phyloP scores from a whole-genome alignment of 345 rosid species.

The Xanthoceras sorbifolium region DNA sequence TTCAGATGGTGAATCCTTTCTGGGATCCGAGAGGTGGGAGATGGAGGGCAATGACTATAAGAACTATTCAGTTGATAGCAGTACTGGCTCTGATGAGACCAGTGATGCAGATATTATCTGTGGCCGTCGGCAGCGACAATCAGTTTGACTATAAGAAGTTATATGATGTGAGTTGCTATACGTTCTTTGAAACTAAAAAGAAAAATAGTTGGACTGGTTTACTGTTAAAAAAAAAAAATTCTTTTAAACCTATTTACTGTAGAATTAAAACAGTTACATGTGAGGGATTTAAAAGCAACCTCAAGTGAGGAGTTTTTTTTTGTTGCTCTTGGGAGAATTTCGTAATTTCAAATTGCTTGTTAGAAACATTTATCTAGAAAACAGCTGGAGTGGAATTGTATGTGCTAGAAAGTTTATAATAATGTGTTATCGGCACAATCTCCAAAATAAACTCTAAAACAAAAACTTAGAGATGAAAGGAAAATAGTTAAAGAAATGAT shows the following conservation, averaged over 20 bases:
- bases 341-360: conserved; percentile 2
- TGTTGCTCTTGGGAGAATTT: background rate
- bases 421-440: background rate
- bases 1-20: conserved; percentile 58
- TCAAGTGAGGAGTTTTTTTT: conserved; percentile 2
- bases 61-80: conserved; percentile 42
- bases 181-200: background rate
- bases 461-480: background rate
- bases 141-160: conserved; percentile 86
- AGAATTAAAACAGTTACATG: background rate
- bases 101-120: conserved; percentile 60
- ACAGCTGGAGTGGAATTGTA: background rate
- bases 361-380: background rate
- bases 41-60: conserved; percentile 25
- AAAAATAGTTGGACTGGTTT: background rate
- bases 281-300: background rate
- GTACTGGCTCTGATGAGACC: conserved; percentile 53
- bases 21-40: conserved; percentile 49
- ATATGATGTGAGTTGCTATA: conserved; percentile 66
- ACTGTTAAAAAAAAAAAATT: too few species aligned
- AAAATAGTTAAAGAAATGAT: background rate
- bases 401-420: background rate
- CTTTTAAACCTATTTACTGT: too few species aligned
- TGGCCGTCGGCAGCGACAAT: conserved; percentile 79
- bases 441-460: background rate